Percentiles rank a stretch among this genome's conserved stretches.
phyloP scores from a whole-genome alignment of 495 filamentous ascomycete genomes.

The Trichoderma gamsii region DNA sequence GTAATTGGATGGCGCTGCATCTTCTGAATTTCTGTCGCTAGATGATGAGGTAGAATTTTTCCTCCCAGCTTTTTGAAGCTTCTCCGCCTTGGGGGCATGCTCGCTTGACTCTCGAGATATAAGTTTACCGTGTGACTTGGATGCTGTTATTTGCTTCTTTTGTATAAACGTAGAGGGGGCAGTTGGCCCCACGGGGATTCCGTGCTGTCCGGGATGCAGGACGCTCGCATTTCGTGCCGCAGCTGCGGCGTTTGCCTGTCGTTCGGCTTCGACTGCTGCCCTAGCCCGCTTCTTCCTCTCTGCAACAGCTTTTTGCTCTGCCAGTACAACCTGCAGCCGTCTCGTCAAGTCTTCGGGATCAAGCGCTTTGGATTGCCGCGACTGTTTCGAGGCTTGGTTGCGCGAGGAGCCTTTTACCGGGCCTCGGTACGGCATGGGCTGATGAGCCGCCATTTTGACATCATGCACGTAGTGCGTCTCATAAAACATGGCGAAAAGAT shows the following conservation, averaged over 20 bases:
- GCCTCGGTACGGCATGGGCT: slow-evolving; percentile 12
- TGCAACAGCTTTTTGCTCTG: slow-evolving; percentile 34
- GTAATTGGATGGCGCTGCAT: slow-evolving; percentile 19
- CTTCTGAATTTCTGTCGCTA: slow-evolving; percentile 7
- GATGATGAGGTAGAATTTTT: slow-evolving; percentile 10
- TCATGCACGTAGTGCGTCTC: background rate
- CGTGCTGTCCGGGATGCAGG: background rate
- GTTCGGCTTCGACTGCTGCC: slow-evolving; percentile 15
- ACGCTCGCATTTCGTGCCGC: slow-evolving; percentile 20
- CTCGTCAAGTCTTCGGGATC: slow-evolving; percentile 46
- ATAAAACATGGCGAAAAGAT: slow-evolving; percentile 4
- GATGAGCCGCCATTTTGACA: background rate
- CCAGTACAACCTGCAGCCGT: slow-evolving; percentile 39
- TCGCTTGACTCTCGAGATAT: slow-evolving; percentile 17
- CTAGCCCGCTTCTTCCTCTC: slow-evolving; percentile 21
- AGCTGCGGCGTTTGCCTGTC: slow-evolving; percentile 23
- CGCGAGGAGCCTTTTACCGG: background rate
- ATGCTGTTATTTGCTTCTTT: background rate
- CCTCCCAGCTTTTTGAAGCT: slow-evolving; percentile 13
- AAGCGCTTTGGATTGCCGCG: slow-evolving; percentile 35
- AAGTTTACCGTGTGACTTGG: slow-evolving; percentile 16
- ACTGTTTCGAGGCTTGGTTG: slow-evolving; percentile 7
- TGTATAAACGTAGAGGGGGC: background rate
- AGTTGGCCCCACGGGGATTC: background rate
- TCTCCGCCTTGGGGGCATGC: slow-evolving; percentile 23